Base-by-base conservation (phyloP, 2,329 filamentous ascomycete genomes). In the Malbranchea zuffiana region DNA sequence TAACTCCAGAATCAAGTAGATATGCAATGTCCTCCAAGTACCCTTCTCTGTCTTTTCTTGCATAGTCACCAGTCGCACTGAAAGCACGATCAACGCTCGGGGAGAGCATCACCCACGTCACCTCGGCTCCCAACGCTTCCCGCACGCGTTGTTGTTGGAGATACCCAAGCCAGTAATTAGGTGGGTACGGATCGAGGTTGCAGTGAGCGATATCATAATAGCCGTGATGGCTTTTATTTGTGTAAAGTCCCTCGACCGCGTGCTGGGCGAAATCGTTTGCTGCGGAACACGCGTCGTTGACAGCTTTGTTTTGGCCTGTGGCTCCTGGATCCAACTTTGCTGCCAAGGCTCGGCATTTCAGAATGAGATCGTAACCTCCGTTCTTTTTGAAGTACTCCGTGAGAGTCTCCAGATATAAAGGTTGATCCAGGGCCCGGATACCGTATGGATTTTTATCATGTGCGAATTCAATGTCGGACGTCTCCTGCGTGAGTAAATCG, bases 1-100 rank as follows among this genome's bases (percentile, higher is more conserved):
- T 76, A 13, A 85, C 71, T 10, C 76, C 78, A 3, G 64, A 62
- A 1, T 62, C 65, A 37, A 82, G 62, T 15, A 82, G 69, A 11
- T 66, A 60, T 36, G 77, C 75, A 11, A 82, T 63, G 37, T 73
- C 65, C 43, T 67, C 57, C 21, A 79, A 62, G 49, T 77, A 71
- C 21, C 33, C 33, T 7, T 16, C 16, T 17, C 10, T 20, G 45
- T 72, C 72, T n/a, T 71, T 71, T 48, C 76, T 78, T 36, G 77
- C 71, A 44, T 74, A 75, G 53, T 82, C 79, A 29, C 69, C 70
- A 2, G 65, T 68, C 43, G 62, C 58, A 37, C 70, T 66, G 60
- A 72, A 71, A 27, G 62, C 65, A 44, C 53, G 66, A 50, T 67
- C 61, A 38, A 63, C 50, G 11, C 60, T 55, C 33, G 47, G 39